Percentiles rank a stretch among this genome's conserved stretches.
Conservation (phyloP, 2,329 filamentous ascomycete species). For the Pseudogymnoascus sp. region DNA sequence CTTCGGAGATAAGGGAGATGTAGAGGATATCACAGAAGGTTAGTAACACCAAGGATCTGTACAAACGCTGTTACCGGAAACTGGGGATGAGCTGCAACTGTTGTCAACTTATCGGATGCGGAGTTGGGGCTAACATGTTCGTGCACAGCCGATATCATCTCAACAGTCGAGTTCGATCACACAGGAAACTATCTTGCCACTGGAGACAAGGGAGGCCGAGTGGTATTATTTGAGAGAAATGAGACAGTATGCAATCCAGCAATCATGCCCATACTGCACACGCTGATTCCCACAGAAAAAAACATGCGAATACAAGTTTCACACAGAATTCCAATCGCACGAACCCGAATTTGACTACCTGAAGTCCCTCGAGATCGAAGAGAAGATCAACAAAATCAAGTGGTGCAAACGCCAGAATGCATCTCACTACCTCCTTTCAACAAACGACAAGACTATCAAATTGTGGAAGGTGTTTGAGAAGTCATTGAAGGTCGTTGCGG, state of each 20-base stretch:
- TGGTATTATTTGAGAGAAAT: constrained; percentile 85
- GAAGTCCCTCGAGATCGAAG: constrained; percentile 98
- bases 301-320: constrained; percentile 99
- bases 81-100: not conserved
- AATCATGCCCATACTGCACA: not conserved
- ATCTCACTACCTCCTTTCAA: constrained; percentile 95
- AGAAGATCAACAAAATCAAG: constrained; percentile 99
- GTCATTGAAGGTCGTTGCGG: constrained; percentile 95
- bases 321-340: constrained; percentile 99
- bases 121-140: constrained; percentile 18
- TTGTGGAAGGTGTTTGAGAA: constrained; percentile 99
- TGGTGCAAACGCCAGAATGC: constrained; percentile 98
- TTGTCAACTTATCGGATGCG: constrained; percentile 19
- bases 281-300: constrained; percentile 65
- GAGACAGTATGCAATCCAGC: constrained; percentile 62
- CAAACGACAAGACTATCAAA: constrained; percentile 99
- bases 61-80: not conserved
- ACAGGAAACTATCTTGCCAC: constrained; percentile 85
- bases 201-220: constrained; percentile 81
- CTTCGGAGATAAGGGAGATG: constrained; percentile 99
- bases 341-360: constrained; percentile 99
- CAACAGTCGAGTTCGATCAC: constrained; percentile 84
- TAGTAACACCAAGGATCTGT: constrained; percentile 13
- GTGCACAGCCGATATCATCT: constrained; percentile 76
- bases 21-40: constrained; percentile 56